Evolutionary conservation across 73 alveolate genomes (phyloP).

Genomic region (Stentor roeselii): DNA sequence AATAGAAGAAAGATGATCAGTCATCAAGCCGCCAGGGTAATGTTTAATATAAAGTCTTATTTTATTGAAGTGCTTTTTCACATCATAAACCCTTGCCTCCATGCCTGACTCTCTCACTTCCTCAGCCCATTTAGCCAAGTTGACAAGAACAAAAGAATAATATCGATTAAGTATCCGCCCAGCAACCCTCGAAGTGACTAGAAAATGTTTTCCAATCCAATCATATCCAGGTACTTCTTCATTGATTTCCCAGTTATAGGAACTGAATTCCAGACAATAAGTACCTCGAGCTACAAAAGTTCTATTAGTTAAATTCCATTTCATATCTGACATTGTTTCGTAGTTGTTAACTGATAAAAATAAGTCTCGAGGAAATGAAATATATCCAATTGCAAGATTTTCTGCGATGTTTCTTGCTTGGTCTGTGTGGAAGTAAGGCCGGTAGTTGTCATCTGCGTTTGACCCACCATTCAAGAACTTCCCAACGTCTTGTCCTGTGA

Average conservation of each 20-base stretch:
- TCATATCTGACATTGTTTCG: background rate
- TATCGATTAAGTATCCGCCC: background rate
- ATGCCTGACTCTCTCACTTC: background rate
- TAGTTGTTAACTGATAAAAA: background rate
- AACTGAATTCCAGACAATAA: background rate
- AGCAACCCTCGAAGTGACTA: background rate
- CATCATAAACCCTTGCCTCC: background rate
- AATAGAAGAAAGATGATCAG: background rate
- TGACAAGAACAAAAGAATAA: background rate
- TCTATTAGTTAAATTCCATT: background rate
- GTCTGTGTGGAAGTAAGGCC: background rate
- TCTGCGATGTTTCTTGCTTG: background rate
- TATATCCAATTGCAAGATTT: background rate
- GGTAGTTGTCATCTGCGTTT: background rate
- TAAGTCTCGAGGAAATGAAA: background rate
- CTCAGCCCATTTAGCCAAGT: background rate
- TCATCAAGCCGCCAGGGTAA: background rate
- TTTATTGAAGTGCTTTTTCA: background rate
- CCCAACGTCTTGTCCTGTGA: constrained; percentile 8
- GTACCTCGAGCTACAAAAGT: background rate
- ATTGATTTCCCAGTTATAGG: background rate
- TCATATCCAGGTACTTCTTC: background rate
- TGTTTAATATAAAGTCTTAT: background rate
- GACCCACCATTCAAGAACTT: background rate
- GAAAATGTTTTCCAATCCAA: constrained; percentile 20